Base-by-base conservation (phyloP, 345 rosid genomes). In the Punica granatum region DNA sequence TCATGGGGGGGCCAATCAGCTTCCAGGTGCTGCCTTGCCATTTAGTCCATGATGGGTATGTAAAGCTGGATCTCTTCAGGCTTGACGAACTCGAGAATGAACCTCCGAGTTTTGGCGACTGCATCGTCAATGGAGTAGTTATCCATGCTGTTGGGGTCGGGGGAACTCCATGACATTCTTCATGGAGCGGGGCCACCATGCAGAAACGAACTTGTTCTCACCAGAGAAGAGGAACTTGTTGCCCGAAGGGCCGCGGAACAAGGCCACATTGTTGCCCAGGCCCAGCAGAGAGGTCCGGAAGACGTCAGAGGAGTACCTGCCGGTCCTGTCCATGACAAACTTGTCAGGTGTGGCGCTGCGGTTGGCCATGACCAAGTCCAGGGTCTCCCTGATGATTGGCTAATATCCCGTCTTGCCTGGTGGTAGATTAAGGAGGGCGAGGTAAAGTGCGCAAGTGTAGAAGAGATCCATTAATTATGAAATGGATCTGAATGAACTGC, bases 361-460 rank as follows among this genome's bases (percentile, higher is more conserved):
- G 21, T 6, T 37, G 7, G 36, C n/a, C 11, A 18, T 31, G 4
- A 1, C 7, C 60, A 66, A 70, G 16, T 62, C 68, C 10, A 61
- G 7, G 1, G 65, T 66, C 67, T 70, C 74, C 9, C 71, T 65
- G 2, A 70, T 39, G 71, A 75, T 54, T 0, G 71, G 74, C 74
- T 66, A n/a, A n/a, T n/a, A 66, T 13, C 74, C 71, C 6, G 0
- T 60, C 14, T 36, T 39, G 0, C 71, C 77, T 0, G 70, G 67
- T 1, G 77, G 77, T 60, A 74, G 44, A 6, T 48, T 46, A 5
- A 16, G 2, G 12, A 30, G 11, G 18, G 33, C 32, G 13, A 30
- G 16, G 42, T 3, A 49, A n/a, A n/a, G n/a, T n/a, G n/a, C n/a
- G n/a, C n/a, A n/a, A n/a, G n/a, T n/a, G n/a, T n/a, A n/a, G n/a